Percentiles rank a stretch among this genome's conserved stretches.
Evolutionary conservation across 1,284 basidiomycete species (phyloP).

Genomic region (Moniliophthora roreri): DNA sequence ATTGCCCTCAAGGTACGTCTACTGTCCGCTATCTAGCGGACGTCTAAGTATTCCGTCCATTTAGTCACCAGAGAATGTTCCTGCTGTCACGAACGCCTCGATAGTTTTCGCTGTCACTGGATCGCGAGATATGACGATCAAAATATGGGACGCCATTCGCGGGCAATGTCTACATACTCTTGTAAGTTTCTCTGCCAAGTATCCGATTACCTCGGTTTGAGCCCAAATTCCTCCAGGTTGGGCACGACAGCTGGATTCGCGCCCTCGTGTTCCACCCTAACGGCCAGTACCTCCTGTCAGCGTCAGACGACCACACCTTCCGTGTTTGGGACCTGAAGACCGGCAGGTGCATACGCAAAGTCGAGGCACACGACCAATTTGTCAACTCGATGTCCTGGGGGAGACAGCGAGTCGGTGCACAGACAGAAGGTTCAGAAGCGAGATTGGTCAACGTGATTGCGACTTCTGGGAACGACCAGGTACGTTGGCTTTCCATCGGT

Average conservation of each 20-base stretch:
- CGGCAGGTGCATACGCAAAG: slow-evolving; percentile 64
- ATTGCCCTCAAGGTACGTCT: slow-evolving; percentile 36
- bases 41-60: neutral
- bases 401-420: slow-evolving; percentile 39
- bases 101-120: slow-evolving; percentile 60
- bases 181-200: slow-evolving; percentile 33
- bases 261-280: slow-evolving; percentile 69
- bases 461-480: slow-evolving; percentile 63
- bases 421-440: slow-evolving; percentile 31
- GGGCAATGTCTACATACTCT: slow-evolving; percentile 71
- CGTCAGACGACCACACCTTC: slow-evolving; percentile 77
- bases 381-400: slow-evolving; percentile 70
- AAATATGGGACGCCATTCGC: slow-evolving; percentile 66
- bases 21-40: slow-evolving; percentile 27
- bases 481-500: neutral
- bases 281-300: slow-evolving; percentile 74
- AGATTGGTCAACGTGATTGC: slow-evolving; percentile 66
- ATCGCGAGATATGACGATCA: slow-evolving; percentile 72
- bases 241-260: slow-evolving; percentile 74
- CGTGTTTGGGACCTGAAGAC: slow-evolving; percentile 75
- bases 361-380: slow-evolving; percentile 75
- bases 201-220: neutral
- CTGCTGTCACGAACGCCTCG: slow-evolving; percentile 26
- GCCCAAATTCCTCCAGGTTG: slow-evolving; percentile 33
- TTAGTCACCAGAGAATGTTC: slow-evolving; percentile 27